Percentiles rank a stretch among this genome's conserved stretches.
These are phyloP conservation scores for Vitis hybrid DNA, from an alignment of 177 flowering plant species.

Conservation along the genomic window DNA sequence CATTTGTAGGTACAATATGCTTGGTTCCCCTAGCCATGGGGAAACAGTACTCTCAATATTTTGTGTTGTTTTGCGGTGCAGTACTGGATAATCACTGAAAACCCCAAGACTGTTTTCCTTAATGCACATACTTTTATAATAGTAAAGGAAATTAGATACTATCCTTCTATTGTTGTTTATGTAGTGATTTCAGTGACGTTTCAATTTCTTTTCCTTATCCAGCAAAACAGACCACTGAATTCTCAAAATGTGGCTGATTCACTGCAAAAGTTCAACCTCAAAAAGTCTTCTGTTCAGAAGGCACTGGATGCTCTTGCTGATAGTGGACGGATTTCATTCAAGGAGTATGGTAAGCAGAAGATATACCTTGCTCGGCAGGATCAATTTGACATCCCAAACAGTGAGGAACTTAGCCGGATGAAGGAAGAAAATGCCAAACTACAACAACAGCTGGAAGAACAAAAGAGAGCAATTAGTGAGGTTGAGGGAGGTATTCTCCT, in stretches of 20 bases:
- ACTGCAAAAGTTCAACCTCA: conserved; percentile 88
- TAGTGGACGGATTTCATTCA: conserved; percentile 66
- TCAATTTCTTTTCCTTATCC: conserved; percentile 8
- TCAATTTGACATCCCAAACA: conserved; percentile 84
- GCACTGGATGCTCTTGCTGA: conserved; percentile 82
- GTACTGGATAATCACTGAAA: no score
- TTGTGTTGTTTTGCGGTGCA: no score
- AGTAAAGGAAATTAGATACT: no score
- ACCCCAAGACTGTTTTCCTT: no score
- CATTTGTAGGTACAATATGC: no score
- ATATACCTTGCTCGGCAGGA: conserved; percentile 91
- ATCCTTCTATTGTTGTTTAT: no score
- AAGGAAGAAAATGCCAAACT: conserved; percentile 74
- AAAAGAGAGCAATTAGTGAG: conserved; percentile 55
- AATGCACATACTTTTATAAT: no score
- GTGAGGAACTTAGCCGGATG: conserved; percentile 78
- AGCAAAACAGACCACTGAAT: conserved; percentile 96
- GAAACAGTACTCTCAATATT: no score
- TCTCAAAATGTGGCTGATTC: conserved; percentile 90
- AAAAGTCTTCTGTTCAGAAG: conserved; percentile 87
- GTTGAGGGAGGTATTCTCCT: conserved; percentile 72
- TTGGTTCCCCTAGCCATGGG: no score
- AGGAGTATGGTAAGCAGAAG: conserved; percentile 98
- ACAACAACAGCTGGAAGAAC: conserved; percentile 62
- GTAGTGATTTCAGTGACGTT: no score